Evolutionary conservation across 495 filamentous ascomycete species (phyloP), one percentile per base, ranked within the genome.

Genomic region (Podospora tetraspora): DNA sequence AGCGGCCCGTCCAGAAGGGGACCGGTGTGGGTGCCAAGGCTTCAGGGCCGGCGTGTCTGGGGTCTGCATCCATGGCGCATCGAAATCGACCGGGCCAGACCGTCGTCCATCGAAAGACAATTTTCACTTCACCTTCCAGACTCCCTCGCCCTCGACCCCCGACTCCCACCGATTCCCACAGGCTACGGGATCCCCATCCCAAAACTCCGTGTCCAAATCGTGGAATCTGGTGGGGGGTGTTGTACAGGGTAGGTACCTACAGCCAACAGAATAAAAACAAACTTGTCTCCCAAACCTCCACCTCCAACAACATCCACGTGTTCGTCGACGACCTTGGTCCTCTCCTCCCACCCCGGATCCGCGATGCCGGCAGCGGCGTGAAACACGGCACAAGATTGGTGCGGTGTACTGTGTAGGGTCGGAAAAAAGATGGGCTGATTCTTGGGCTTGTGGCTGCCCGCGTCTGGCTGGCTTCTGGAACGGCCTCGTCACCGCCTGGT

Each of bases 81-180:
- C 27, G 30, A 74, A 43, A 74, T 72, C 57, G 72, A 57, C 72
- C 70, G 27, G 70, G 65, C 72, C 57, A 72, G 43, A 52, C 43
- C 43, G 43, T n/a, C 43, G 43, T 1, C 43, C 43, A 52, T 52
- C 43, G 43, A 52, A 52, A 52, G 43, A 52, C 43, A n/a, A 52
- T 52, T 52, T 52, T 52, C 43, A 52, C 43, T n/a, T 52, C 43
- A 52, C 43, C 43, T 52, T 52, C 43, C 43, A 52, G 43, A 52
- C 16, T 32, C 30, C 43, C 19, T 12, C 16, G 43, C n/a, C 34
- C 13, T n/a, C n/a, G n/a, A n/a, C n/a, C 34, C 34, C 34, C 34
- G 34, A 43, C 43, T n/a, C 43, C 43, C 19, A 2, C 6, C 32
- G 32, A 34, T 8, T n/a, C 43, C 6, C 43, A 52, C 43, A 2